Percentiles rank a stretch among this genome's conserved stretches.
These are phyloP conservation scores for Quercus alba DNA, from an alignment of 306 rosid genomes.

Conservation along the genomic window DNA sequence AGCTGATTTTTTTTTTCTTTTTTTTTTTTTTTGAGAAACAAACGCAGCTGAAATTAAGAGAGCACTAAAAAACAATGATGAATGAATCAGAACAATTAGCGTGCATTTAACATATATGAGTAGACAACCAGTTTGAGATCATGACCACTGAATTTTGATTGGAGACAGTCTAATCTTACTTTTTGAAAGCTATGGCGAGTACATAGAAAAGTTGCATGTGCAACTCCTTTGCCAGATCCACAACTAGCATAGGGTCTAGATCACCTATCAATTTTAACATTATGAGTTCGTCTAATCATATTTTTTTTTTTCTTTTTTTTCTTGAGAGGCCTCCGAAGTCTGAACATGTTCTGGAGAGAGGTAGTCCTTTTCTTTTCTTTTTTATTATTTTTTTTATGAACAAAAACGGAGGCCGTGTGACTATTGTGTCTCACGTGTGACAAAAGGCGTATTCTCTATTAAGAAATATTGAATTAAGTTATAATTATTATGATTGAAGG, in stretches of 20 bases:
- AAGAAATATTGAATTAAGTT: accelerated
- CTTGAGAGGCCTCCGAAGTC: too few species aligned
- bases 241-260: not conserved
- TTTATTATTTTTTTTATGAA: too few species aligned
- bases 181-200: not conserved
- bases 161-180: not conserved
- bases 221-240: not conserved
- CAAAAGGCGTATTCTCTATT: accelerated
- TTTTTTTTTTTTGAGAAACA: too few species aligned
- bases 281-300: not conserved
- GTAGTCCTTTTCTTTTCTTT: too few species aligned
- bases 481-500: accelerated
- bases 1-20: too few species aligned
- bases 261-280: not conserved
- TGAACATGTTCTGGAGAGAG: too few species aligned
- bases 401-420: too few species aligned
- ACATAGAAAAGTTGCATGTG: not conserved
- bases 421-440: too few species aligned
- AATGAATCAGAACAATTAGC: not conserved
- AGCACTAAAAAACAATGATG: constrained; percentile 10
- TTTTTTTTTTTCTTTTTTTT: not conserved
- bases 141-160: not conserved
- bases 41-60: not conserved
- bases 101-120: not conserved
- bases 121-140: not conserved